A percentile compares a stretch with the other conserved stretches of the same genome.
Evolutionary conservation across 2,329 filamentous ascomycete species (phyloP).

Genomic region (Fonsecaea pedrosoi): DNA sequence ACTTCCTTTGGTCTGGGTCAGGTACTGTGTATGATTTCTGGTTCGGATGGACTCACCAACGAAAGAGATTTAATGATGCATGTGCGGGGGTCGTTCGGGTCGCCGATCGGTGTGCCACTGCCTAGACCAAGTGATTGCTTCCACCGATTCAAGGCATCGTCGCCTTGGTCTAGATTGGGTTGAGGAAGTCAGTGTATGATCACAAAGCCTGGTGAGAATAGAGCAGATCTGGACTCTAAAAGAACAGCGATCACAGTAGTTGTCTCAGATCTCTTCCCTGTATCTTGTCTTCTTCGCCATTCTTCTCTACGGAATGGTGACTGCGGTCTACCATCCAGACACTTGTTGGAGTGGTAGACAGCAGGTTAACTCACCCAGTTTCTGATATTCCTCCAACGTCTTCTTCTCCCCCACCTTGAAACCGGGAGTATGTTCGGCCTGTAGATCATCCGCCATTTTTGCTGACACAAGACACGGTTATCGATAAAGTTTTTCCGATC

Average conservation of each 20-base stretch:
- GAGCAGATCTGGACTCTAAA: neutral
- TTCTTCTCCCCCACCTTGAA: slow-evolving; percentile 99
- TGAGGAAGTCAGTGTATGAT: slow-evolving; percentile 11
- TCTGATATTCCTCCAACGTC: slow-evolving; percentile 90
- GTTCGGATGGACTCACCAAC: slow-evolving; percentile 54
- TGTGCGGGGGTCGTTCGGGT: slow-evolving; percentile 82
- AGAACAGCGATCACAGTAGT: neutral
- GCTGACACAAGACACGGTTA: neutral
- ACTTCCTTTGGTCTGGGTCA: slow-evolving; percentile 62
- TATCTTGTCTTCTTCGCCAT: neutral
- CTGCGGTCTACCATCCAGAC: neutral
- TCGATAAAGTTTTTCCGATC: neutral
- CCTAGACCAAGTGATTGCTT: slow-evolving; percentile 92
- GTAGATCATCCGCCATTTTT: slow-evolving; percentile 78
- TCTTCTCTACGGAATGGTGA: neutral
- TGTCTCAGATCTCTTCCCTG: neutral
- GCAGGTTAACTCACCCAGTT: slow-evolving; percentile 74
- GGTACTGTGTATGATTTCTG: neutral
- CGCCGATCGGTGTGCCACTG: slow-evolving; percentile 71
- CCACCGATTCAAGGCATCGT: slow-evolving; percentile 96
- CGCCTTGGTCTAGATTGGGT: slow-evolving; percentile 64
- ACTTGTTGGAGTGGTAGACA: neutral
- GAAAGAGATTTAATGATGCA: slow-evolving; percentile 93
- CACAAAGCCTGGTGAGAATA: neutral
- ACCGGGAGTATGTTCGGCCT: slow-evolving; percentile 86